phyloP scores from a whole-genome alignment of 768 basidiomycete species.

The Hericium erinaceus region DNA sequence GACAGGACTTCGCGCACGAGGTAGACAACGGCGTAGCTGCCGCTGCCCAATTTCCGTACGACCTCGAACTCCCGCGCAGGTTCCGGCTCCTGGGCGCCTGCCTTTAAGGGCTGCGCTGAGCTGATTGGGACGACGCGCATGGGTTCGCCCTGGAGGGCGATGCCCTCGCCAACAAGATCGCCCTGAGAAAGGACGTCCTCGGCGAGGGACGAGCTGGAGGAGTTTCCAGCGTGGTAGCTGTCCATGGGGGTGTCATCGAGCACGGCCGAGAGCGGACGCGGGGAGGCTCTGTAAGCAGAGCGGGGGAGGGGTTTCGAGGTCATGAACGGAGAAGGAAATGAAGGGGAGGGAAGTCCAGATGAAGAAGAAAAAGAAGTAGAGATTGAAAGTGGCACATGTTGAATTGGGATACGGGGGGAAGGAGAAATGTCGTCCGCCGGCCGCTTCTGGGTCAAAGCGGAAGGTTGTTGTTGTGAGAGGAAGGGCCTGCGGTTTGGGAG shows the following conservation, averaged over 20 bases:
- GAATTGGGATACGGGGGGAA: conserved; percentile 21
- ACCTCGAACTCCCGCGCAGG: conserved; percentile 73
- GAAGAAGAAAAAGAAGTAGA: conserved; percentile 25
- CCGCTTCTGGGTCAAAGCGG: conserved; percentile 14
- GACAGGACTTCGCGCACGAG: conserved; percentile 67
- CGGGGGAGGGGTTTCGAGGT: conserved; percentile 17
- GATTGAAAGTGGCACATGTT: conserved; percentile 24
- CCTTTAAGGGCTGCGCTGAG: conserved; percentile 24
- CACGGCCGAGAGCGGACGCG: conserved; percentile 13
- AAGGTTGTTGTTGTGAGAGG: conserved; percentile 10
- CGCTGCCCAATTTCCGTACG: conserved; percentile 75
- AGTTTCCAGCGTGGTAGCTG: background rate
- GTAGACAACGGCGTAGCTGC: conserved; percentile 92
- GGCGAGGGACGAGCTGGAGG: conserved; percentile 6
- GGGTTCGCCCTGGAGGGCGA: conserved; percentile 39
- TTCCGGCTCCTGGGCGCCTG: conserved; percentile 20
- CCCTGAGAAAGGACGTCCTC: conserved; percentile 15
- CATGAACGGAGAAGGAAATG: conserved; percentile 15
- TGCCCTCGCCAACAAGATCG: conserved; percentile 12
- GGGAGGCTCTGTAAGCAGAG: conserved; percentile 13
- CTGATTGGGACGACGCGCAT: conserved; percentile 49
- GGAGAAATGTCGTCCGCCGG: conserved; percentile 15
- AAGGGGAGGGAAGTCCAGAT: conserved; percentile 24
- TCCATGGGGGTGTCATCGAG: conserved; percentile 1
- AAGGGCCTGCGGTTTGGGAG: conserved; percentile 1